Evolutionary conservation across 2,329 filamentous ascomycete genomes (phyloP), one percentile per base, ranked within the genome.

Genomic region (Zelopaecilomyces penicillatus): DNA sequence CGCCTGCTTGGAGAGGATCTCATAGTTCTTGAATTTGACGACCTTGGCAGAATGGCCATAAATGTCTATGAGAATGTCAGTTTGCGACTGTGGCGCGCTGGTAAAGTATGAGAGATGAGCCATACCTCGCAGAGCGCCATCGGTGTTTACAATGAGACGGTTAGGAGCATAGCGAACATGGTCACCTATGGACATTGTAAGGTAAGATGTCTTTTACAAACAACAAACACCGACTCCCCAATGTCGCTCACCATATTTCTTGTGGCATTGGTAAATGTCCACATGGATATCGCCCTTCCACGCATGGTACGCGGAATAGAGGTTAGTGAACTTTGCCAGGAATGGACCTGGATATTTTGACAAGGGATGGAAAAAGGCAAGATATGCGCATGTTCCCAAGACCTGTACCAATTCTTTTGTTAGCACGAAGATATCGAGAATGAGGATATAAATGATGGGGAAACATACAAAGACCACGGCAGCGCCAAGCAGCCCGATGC

Each of bases 311-410:
- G 58, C 54, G 11, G 51, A 46, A 47, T 62, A 56, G 26, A 52
- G 46, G 39, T 60, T 56, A 26, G 59, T 61, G n/a, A 65, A 44
- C 43, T 59, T 61, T 2, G 59, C 60, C 3, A 63, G 42, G 9
- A 60, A 56, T 0, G 65, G 65, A 1, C 64, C 64, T 5, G 62
- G 62, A 45, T 62, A 65, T 33, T 57, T 57, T 6, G 61, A 54
- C 2, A 62, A 51, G 5, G 62, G 65, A 43, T 67, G 64, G 28
- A 54, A 55, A 29, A 43, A 41, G 5, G 40, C 29, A 9, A 35
- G 45, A 39, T 55, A 47, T 12, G 42, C 26, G 8, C 39, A 32
- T 11, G 8, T 37, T 10, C 29, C 32, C 5, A 38, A 5, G 6
- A 41, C 3, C 26, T 40, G 29, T 2, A 9, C n/a, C 32, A 9